Percentiles rank a stretch among this genome's conserved stretches.
Evolutionary conservation across 208 protist species (phyloP).

Genomic region (Leishmania tropica): DNA sequence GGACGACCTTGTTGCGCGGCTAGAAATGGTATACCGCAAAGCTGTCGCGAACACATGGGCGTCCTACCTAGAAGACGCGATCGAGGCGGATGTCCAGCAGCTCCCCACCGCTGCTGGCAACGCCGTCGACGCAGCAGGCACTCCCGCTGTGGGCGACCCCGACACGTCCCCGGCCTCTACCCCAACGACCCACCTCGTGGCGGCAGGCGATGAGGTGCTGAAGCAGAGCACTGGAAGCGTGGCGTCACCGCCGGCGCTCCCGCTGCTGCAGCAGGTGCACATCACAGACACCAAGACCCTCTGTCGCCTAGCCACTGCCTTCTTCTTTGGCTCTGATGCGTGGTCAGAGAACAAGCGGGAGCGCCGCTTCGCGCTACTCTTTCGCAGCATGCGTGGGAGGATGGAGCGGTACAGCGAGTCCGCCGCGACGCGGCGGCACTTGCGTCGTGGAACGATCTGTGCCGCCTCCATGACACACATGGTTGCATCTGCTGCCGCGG

Average conservation of each 20-base stretch:
- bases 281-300: constrained; percentile 40
- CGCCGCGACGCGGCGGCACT: constrained; percentile 29
- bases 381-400: constrained; percentile 32
- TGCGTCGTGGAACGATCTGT: constrained; percentile 26
- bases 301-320: constrained; percentile 66
- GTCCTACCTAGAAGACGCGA: constrained; percentile 50
- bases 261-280: background rate
- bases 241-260: background rate
- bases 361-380: constrained; percentile 35
- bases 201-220: background rate
- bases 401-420: constrained; percentile 38
- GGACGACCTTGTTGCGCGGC: constrained; percentile 64
- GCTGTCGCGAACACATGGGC: constrained; percentile 62
- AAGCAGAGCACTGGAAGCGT: background rate
- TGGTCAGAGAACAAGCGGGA: constrained; percentile 36
- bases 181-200: background rate
- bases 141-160: background rate
- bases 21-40: constrained; percentile 60
- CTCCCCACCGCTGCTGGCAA: background rate
- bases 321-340: constrained; percentile 65
- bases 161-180: background rate
- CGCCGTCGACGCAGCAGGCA: background rate
- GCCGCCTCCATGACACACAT: constrained; percentile 12
- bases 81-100: constrained; percentile 25
- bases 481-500: background rate